These are phyloP conservation scores for Herpotrichia juniperi DNA, from an alignment of 2,329 filamentous ascomycete species.

Conservation along the genomic window DNA sequence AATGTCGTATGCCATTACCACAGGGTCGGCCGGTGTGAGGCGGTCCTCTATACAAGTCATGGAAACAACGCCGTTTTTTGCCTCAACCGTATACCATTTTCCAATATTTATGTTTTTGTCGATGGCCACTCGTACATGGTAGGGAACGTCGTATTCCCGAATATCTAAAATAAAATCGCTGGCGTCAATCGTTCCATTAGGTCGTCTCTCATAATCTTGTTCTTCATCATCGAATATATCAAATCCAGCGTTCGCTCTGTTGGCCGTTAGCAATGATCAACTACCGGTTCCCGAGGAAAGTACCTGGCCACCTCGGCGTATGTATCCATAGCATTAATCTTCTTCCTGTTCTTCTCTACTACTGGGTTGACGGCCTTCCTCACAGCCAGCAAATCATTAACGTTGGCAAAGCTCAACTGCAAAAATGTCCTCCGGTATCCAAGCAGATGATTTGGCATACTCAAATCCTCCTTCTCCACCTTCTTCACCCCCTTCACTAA, in stretches of 20 bases:
- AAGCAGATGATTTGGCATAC: conserved; percentile 93
- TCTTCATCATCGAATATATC: conserved; percentile 97
- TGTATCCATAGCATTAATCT: conserved; percentile 95
- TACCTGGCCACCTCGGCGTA: conserved; percentile 95
- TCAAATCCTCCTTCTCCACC: conserved; percentile 90
- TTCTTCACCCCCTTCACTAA: conserved; percentile 78
- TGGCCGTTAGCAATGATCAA: conserved; percentile 20
- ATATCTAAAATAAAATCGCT: conserved; percentile 99
- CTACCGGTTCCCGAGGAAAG: conserved; percentile 41
- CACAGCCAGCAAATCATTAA: conserved; percentile 83
- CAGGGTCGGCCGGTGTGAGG: conserved; percentile 87
- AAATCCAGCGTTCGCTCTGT: conserved; percentile 77
- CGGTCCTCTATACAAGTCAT: conserved; percentile 85
- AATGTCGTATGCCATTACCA: conserved; percentile 99
- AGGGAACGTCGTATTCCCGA: conserved; percentile 98
- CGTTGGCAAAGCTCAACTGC: conserved; percentile 85
- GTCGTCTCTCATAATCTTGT: conserved; percentile 80
- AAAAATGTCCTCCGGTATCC: conserved; percentile 90
- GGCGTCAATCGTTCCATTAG: conserved; percentile 81
- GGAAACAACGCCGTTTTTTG: conserved; percentile 87
- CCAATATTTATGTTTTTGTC: conserved; percentile 91
- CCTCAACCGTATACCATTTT: conserved; percentile 96
- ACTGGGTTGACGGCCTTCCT: conserved; percentile 85
- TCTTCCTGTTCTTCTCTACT: conserved; percentile 95
- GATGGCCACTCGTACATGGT: conserved; percentile 98